Conservation (phyloP, 805 yeast species). For the Torulaspora quercuum region DNA sequence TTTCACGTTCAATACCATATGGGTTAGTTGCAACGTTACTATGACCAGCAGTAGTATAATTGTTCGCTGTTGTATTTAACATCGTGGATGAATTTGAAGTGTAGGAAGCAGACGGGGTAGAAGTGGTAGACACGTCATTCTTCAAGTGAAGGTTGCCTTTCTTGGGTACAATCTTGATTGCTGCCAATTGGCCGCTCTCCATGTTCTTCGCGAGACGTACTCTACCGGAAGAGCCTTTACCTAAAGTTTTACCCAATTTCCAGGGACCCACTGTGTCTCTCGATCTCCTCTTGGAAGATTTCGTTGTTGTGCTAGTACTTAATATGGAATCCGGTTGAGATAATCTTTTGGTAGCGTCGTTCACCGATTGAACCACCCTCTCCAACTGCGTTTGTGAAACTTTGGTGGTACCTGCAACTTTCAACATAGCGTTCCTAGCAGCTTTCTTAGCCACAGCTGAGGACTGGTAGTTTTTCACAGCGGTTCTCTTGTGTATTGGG, state of each 20-base stretch:
- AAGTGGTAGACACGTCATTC: conserved; percentile 17
- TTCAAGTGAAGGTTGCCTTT: conserved; percentile 27
- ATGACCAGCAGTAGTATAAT: conserved; percentile 19
- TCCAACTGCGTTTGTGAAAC: conserved; percentile 26
- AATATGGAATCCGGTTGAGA: conserved; percentile 33
- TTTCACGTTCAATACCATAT: conserved; percentile 95
- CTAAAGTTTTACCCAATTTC: conserved; percentile 74
- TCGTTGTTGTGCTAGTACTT: conserved; percentile 25
- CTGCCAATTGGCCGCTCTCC: conserved; percentile 70
- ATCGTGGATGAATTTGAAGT: conserved; percentile 15
- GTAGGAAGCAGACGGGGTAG: conserved; percentile 18
- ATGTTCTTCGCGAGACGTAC: conserved; percentile 71
- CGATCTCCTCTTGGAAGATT: conserved; percentile 33
- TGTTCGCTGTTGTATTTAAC: conserved; percentile 14
- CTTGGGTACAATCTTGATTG: conserved; percentile 79
- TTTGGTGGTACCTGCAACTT: conserved; percentile 15
- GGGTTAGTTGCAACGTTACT: conserved; percentile 42
- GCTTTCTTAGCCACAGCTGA: conserved; percentile 29
- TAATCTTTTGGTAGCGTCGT: conserved; percentile 35
- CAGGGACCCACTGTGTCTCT: conserved; percentile 69
- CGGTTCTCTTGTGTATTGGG: conserved; percentile 11
- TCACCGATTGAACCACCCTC: conserved; percentile 35
- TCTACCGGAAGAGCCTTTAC: conserved; percentile 80
- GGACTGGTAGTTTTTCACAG: conserved; percentile 9
- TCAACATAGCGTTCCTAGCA: conserved; percentile 29